A percentile compares a stretch with the other conserved stretches of the same genome.
Conservation (phyloP, 2,329 filamentous ascomycete genomes). For the Epichloe aotearoae region DNA sequence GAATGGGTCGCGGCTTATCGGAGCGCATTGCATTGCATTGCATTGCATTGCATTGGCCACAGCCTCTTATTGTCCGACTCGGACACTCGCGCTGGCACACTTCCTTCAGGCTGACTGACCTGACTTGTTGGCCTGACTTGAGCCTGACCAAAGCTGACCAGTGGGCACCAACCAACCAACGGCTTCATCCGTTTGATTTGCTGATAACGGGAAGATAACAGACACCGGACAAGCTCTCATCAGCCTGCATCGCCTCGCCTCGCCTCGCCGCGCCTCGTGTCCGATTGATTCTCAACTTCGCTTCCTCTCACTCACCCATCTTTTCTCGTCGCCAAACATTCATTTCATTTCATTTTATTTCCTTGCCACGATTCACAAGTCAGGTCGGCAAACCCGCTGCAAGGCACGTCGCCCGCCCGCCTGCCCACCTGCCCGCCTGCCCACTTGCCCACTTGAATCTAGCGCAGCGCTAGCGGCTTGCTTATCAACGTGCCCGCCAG, state of each 20-base stretch:
- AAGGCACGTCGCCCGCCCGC: not conserved
- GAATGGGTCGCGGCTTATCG: no score
- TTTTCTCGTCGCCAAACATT: no score
- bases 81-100: no score
- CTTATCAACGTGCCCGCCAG: no score
- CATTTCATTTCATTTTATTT: no score
- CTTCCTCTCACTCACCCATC: no score
- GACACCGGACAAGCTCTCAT: not conserved
- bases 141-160: not conserved
- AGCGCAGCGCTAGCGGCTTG: not conserved
- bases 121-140: not conserved
- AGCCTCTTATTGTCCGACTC: no score
- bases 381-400: not conserved
- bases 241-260: not conserved
- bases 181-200: not conserved
- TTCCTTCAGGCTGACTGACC: no score
- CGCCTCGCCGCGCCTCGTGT: not conserved
- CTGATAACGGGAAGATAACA: not conserved
- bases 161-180: not conserved
- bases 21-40: no score
- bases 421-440: not conserved
- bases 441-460: not conserved
- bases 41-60: no score
- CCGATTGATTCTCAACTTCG: no score
- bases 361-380: no score